Base-by-base conservation (phyloP, 192 early-diverging fungal genomes). In the Mortierella alpina region DNA sequence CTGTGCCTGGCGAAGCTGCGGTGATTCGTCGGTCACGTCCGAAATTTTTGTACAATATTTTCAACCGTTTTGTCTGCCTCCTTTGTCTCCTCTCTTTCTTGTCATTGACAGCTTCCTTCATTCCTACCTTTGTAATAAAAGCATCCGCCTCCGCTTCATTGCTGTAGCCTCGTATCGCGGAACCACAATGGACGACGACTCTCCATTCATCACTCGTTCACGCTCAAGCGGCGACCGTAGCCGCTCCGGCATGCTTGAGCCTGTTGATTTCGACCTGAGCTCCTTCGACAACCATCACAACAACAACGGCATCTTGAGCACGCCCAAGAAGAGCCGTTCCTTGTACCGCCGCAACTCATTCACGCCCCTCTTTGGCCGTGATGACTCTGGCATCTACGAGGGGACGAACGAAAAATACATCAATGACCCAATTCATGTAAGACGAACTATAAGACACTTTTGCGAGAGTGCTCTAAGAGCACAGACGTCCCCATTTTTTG, bases 341-440 rank as follows among this genome's bases (percentile, higher is more conserved):
- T 59, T 7, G 20, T 80, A 80, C 51, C 65, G 77, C 11, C 69
- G 77, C 13, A 56, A 47, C 53, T 80, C 77, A 4, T 72, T 80
- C 53, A 72, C 77, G 0, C 70, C 65, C 1, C 66, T 80, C 59
- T 80, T 80, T 51, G 77, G 44, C 4, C 77, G 70, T 20, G 77
- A 80, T 59, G 77, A 72, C 53, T 72, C 77, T 51, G 77, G 65
- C 2, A 23, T 72, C 12, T 80, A 68, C 40, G 77, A 80, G 13
- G 77, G 77, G 13, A 14, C 68, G 5, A 57, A 22, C 13, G 82
- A 77, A 39, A 91, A 92, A 73, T 75, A 84, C 40, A 88, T 93
- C 60, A 93, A 92, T 63, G 93, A 94, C 67, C 92, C 92, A 15
- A 90, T 95, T 59, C 91, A 95, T 82, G 92, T 87, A 87, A 73